phyloP scores from a whole-genome alignment of 345 rosid species.

The Aegle marmelos region DNA sequence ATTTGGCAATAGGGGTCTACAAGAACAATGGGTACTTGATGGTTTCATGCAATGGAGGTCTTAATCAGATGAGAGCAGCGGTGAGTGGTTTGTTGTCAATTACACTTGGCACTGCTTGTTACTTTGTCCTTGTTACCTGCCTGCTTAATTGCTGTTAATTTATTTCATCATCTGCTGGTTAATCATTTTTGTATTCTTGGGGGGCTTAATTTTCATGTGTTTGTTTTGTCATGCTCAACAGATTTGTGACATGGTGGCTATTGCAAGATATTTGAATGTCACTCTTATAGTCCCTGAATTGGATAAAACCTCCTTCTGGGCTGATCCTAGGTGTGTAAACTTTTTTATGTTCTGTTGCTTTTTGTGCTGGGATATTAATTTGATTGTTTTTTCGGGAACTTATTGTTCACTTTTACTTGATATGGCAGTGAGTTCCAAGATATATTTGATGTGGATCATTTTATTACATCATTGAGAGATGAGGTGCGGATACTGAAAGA shows the following conservation, averaged over 20 bases:
- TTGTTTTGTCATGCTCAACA: conserved; percentile 21
- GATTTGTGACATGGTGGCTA: conserved; percentile 93
- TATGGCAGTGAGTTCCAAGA: conserved; percentile 75
- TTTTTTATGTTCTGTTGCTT: not conserved
- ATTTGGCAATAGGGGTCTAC: conserved; percentile 62
- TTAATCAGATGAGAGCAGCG: conserved; percentile 92
- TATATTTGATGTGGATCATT: conserved; percentile 84
- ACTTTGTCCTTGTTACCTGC: not conserved
- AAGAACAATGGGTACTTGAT: conserved; percentile 91
- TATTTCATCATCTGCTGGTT: not conserved
- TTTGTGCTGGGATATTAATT: not conserved
- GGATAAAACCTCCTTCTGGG: conserved; percentile 87
- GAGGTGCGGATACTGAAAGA: conserved; percentile 82
- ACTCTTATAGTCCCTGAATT: conserved; percentile 89
- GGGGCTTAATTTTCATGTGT: not conserved
- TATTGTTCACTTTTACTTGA: not conserved
- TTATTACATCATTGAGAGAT: conserved; percentile 72
- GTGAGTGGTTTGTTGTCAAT: conserved; percentile 35
- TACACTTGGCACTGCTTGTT: not conserved
- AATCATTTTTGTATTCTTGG: not conserved
- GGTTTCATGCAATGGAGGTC: conserved; percentile 96
- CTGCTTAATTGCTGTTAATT: not conserved
- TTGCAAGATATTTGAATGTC: conserved; percentile 78
- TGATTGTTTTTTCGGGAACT: not conserved
- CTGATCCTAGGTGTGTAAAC: conserved; percentile 69